These are phyloP conservation scores for Arthrobotrys pseudoclavata DNA, from an alignment of 2,329 filamentous ascomycete species.

Conservation along the genomic window DNA sequence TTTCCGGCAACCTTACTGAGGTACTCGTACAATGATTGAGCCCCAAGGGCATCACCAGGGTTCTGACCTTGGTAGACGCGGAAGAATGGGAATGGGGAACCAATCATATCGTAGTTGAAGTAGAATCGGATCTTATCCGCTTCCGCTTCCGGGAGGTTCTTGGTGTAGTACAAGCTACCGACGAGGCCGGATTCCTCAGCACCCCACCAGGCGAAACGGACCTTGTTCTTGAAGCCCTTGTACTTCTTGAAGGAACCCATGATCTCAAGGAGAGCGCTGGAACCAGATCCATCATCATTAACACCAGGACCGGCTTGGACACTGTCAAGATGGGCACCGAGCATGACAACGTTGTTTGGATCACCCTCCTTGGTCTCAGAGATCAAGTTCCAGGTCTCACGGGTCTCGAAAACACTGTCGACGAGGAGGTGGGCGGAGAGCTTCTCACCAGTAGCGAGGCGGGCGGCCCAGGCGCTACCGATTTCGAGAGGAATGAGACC, in stretches of 20 bases:
- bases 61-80: slow-evolving; percentile 66
- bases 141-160: slow-evolving; percentile 68
- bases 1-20: slow-evolving; percentile 70
- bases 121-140: slow-evolving; percentile 75
- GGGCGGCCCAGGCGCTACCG: slow-evolving; percentile 65
- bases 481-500: slow-evolving; percentile 66
- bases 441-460: slow-evolving; percentile 63
- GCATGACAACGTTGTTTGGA: slow-evolving; percentile 72
- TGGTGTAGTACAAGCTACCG: slow-evolving; percentile 73
- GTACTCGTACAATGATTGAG: slow-evolving; percentile 70
- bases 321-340: slow-evolving; percentile 74
- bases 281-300: slow-evolving; percentile 76
- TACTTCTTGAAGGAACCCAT: slow-evolving; percentile 72
- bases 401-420: slow-evolving; percentile 63
- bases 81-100: slow-evolving; percentile 67
- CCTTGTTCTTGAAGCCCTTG: slow-evolving; percentile 70
- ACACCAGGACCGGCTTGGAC: slow-evolving; percentile 73
- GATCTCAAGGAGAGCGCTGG: slow-evolving; percentile 72
- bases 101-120: slow-evolving; percentile 80
- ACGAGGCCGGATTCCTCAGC: slow-evolving; percentile 75
- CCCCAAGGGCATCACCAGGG: slow-evolving; percentile 66
- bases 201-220: slow-evolving; percentile 75
- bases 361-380: slow-evolving; percentile 73
- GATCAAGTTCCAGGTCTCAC: slow-evolving; percentile 69
- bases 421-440: slow-evolving; percentile 56